phyloP scores from a whole-genome alignment of 805 yeast genomes.

The Blastobotrys americana region DNA sequence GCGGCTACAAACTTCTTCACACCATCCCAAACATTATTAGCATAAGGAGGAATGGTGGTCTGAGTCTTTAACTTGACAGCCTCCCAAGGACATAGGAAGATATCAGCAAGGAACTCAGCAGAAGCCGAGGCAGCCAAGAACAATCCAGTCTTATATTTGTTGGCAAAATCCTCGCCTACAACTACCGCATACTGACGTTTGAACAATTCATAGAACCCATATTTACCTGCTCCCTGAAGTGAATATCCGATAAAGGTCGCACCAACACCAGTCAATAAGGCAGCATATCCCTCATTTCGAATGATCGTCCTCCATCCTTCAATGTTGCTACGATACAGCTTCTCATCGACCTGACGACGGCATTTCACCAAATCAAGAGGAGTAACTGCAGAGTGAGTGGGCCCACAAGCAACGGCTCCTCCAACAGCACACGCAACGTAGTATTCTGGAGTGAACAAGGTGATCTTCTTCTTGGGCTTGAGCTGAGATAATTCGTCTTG shows the following conservation, averaged over 20 bases:
- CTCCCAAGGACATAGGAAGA: constrained; percentile 75
- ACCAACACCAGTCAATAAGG: constrained; percentile 67
- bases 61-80: constrained; percentile 82
- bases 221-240: constrained; percentile 82
- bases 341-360: constrained; percentile 79
- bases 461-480: constrained; percentile 21
- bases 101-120: constrained; percentile 79
- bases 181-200: constrained; percentile 56
- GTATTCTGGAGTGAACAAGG: constrained; percentile 54
- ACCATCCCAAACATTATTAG: constrained; percentile 51
- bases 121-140: constrained; percentile 70
- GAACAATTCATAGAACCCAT: constrained; percentile 77
- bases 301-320: constrained; percentile 75
- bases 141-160: constrained; percentile 53
- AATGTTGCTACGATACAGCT: constrained; percentile 63
- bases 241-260: constrained; percentile 82
- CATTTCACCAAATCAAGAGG: constrained; percentile 92
- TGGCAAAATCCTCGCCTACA: constrained; percentile 47
- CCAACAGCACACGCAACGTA: constrained; percentile 69
- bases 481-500: constrained; percentile 28
- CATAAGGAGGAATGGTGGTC: constrained; percentile 74
- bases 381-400: constrained; percentile 88
- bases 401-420: constrained; percentile 82
- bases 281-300: constrained; percentile 54
- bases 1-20: constrained; percentile 47